These are phyloP conservation scores for Cenchrus americanus DNA, from an alignment of 176 grass and related monocot species.

Conservation along the genomic window DNA sequence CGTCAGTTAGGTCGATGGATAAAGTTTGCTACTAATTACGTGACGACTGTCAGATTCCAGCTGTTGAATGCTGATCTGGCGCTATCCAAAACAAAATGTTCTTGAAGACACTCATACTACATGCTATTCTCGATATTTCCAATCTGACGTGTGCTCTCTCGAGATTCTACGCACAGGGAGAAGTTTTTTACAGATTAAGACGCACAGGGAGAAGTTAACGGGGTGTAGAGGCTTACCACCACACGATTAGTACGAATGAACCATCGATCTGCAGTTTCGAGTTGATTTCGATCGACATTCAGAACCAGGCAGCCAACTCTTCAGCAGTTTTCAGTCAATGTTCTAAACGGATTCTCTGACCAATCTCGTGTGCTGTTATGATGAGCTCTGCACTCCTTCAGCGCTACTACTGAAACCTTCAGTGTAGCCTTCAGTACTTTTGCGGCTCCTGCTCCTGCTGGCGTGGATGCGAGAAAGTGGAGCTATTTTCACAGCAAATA, in stretches of 20 bases:
- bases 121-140: conserved; percentile 1
- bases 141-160: background rate
- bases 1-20: background rate
- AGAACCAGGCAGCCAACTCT: background rate
- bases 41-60: background rate
- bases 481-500: no score
- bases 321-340: background rate
- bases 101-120: background rate
- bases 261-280: background rate
- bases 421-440: background rate
- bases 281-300: background rate
- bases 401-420: background rate
- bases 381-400: background rate
- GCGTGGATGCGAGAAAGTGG: no score
- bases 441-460: no score
- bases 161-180: background rate
- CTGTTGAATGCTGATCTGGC: background rate
- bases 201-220: background rate
- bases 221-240: background rate
- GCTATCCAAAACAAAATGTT: background rate
- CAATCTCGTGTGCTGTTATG: background rate
- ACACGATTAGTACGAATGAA: background rate
- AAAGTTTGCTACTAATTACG: background rate
- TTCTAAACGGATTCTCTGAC: background rate
- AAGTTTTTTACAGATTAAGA: no score